A percentile compares a stretch with the other conserved stretches of the same genome.
Evolutionary conservation across 805 yeast genomes (phyloP).

Genomic region (Ogataea paraovalis): DNA sequence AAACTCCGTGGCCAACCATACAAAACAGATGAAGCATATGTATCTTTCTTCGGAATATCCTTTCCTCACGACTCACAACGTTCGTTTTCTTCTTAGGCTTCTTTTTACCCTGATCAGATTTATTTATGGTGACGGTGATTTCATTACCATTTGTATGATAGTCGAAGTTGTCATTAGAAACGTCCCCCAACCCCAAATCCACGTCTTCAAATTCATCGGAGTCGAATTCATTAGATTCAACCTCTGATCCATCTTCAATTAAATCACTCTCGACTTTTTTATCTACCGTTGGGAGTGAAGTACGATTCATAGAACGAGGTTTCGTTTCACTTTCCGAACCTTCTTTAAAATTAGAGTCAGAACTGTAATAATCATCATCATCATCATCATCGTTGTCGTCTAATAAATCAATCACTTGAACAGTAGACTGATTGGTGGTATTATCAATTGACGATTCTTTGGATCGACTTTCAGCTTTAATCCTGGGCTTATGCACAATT

Average conservation of each 20-base stretch:
- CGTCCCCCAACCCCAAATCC: constrained; percentile 19
- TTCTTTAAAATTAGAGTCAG: too few species aligned
- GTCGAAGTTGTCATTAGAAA: constrained; percentile 1
- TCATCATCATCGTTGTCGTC: constrained; percentile 11
- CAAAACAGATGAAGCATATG: constrained; percentile 59
- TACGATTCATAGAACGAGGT: too few species aligned
- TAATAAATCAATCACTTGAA: not conserved
- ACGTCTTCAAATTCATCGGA: constrained; percentile 41
- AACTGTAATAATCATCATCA: constrained; percentile 6
- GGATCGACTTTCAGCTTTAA: not conserved
- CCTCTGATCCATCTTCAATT: constrained; percentile 18
- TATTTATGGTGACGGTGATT: constrained; percentile 23
- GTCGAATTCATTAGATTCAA: constrained; percentile 21
- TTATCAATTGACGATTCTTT: not conserved
- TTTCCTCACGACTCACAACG: constrained; percentile 52
- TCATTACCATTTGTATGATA: constrained; percentile 10
- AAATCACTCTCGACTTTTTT: not conserved
- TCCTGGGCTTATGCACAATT: not conserved
- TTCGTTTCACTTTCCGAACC: not conserved
- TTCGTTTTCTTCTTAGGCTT: constrained; percentile 28
- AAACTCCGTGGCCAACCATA: constrained; percentile 62
- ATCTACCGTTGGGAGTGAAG: too few species aligned
- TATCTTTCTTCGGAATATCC: constrained; percentile 43
- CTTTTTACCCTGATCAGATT: constrained; percentile 19
- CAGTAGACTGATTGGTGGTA: not conserved